Percentiles rank a stretch among this genome's conserved stretches.
These are phyloP conservation scores for Triticum dicoccoides DNA, from an alignment of 176 grass and related monocot genomes.

Conservation along the genomic window DNA sequence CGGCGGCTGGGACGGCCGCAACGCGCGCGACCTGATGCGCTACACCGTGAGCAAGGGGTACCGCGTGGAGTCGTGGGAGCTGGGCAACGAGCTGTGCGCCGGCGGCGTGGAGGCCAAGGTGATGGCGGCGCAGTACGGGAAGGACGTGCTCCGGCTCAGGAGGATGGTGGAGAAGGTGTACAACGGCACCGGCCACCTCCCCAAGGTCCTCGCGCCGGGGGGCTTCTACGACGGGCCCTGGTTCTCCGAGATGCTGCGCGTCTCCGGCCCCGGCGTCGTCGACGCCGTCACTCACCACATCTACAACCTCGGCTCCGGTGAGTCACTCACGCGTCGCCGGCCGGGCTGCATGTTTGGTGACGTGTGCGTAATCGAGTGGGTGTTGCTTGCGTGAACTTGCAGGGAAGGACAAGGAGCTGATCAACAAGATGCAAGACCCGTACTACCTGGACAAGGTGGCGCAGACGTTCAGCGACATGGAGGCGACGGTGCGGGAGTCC, in stretches of 20 bases:
- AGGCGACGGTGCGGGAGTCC: constrained; percentile 19
- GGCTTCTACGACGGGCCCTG: constrained; percentile 56
- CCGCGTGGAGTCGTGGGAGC: constrained; percentile 59
- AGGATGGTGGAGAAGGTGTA: constrained; percentile 34
- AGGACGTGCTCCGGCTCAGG: constrained; percentile 42
- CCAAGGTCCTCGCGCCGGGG: constrained; percentile 47
- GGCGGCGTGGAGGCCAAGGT: constrained; percentile 46
- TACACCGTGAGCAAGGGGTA: constrained; percentile 47
- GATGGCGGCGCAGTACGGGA: constrained; percentile 34
- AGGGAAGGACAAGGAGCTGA: constrained; percentile 42
- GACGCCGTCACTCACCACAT: constrained; percentile 60
- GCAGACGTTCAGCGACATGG: constrained; percentile 30
- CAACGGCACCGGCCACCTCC: constrained; percentile 8
- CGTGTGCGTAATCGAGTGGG: not conserved
- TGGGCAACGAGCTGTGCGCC: constrained; percentile 63
- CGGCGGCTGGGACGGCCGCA: constrained; percentile 44
- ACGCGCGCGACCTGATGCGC: constrained; percentile 49
- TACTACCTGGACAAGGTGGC: constrained; percentile 35
- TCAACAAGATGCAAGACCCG: constrained; percentile 45
- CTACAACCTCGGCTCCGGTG: constrained; percentile 65
- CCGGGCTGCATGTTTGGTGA: not conserved
- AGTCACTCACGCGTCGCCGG: not conserved
- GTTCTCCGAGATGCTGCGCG: constrained; percentile 56
- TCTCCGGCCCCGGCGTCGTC: constrained; percentile 45
- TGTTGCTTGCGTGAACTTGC: not conserved